A percentile compares a stretch with the other conserved stretches of the same genome.
Conservation (phyloP, 140 eudicot genomes). For the Anethum foeniculum region DNA sequence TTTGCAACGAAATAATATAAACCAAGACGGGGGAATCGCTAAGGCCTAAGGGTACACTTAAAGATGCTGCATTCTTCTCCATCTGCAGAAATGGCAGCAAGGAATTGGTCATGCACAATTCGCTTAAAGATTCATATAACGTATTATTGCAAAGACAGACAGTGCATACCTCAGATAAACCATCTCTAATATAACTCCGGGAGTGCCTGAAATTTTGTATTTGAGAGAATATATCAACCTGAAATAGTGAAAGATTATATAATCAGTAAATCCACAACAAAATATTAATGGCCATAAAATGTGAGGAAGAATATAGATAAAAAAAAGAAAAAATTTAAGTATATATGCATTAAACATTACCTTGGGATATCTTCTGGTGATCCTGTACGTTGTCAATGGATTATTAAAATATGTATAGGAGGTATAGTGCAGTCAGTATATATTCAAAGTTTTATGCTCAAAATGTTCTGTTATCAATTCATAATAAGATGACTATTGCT, state of each 20-base stretch:
- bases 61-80: conserved; percentile 91
- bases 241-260: neutral
- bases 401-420: conserved; percentile 27
- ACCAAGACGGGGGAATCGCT: conserved; percentile 75
- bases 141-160: neutral
- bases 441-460: too few relatives aligned
- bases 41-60: conserved; percentile 59
- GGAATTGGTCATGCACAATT: neutral
- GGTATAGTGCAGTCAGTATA: too few relatives aligned
- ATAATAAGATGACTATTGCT: too few relatives aligned
- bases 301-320: too few relatives aligned
- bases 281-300: too few relatives aligned
- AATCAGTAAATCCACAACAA: too few relatives aligned
- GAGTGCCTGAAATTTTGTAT: conserved; percentile 95
- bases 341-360: too few relatives aligned
- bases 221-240: conserved; percentile 99
- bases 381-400: conserved; percentile 19
- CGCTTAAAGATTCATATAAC: neutral
- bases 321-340: too few relatives aligned
- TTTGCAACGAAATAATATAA: neutral
- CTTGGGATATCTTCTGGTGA: too few relatives aligned
- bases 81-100: conserved; percentile 43
- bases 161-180: conserved; percentile 73
- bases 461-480: too few relatives aligned
- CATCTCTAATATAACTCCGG: conserved; percentile 94